Percentiles rank a stretch among this genome's conserved stretches.
Evolutionary conservation across 2,329 filamentous ascomycete genomes (phyloP).

Genomic region (Fonsecaea nubica): DNA sequence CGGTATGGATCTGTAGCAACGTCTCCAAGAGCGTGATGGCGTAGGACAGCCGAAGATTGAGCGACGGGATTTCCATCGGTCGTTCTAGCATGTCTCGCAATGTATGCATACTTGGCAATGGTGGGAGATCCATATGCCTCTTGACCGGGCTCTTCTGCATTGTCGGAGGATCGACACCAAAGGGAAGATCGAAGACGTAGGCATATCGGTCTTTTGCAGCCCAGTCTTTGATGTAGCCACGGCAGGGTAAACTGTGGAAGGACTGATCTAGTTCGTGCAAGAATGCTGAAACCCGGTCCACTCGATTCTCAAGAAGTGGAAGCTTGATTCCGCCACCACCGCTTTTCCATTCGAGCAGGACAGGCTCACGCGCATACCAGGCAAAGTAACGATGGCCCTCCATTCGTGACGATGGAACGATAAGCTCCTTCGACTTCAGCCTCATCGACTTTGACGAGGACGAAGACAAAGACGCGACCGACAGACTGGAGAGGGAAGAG

Average conservation of each 20-base stretch:
- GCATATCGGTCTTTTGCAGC: constrained; percentile 3
- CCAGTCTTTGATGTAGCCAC: constrained; percentile 10
- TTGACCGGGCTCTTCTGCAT: neutral
- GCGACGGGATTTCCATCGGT: neutral
- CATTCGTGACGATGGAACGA: neutral
- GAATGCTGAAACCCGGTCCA: constrained; percentile 6
- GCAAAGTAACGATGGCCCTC: constrained; percentile 1
- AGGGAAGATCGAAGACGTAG: constrained; percentile 8
- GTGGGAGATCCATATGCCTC: neutral
- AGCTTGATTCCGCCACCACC: constrained; percentile 7
- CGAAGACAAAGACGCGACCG: neutral
- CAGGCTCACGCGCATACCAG: constrained; percentile 9
- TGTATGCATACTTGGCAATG: constrained; percentile 1
- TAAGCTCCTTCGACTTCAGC: neutral
- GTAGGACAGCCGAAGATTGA: constrained; percentile 3
- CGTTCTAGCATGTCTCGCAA: constrained; percentile 8
- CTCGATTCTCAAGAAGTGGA: neutral
- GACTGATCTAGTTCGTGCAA: constrained; percentile 8
- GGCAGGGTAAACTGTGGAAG: constrained; percentile 7
- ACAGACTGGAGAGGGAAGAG: neutral
- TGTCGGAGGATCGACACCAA: neutral
- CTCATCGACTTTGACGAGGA: constrained; percentile 8
- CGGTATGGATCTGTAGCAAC: constrained; percentile 4
- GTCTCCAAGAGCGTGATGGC: constrained; percentile 13
- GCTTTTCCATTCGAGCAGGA: constrained; percentile 6